phyloP scores from a whole-genome alignment of 768 basidiomycete genomes.

The Kwoniella pini region DNA sequence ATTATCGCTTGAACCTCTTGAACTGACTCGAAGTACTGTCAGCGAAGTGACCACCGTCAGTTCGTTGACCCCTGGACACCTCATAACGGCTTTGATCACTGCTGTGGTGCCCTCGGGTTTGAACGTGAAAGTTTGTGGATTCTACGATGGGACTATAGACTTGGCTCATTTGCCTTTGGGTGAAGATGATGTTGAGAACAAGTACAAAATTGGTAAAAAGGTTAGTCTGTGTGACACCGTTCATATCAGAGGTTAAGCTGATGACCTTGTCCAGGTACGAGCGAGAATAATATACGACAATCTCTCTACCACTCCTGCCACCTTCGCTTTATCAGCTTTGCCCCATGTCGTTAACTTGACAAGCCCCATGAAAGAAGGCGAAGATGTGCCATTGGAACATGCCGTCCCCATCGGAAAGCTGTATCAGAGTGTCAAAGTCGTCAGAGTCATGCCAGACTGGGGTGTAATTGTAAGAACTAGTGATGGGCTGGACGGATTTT shows the following conservation, averaged over 20 bases:
- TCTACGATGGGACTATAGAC: conserved; percentile 88
- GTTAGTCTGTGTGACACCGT: too few species aligned
- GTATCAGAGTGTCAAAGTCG: conserved; percentile 71
- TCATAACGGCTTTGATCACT: conserved; percentile 81
- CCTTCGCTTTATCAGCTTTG: conserved; percentile 75
- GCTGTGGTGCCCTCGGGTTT: conserved; percentile 71
- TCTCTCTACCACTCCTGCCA: conserved; percentile 67
- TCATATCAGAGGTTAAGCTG: too few species aligned
- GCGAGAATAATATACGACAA: conserved; percentile 82
- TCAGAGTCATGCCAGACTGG: conserved; percentile 74
- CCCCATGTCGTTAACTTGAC: conserved; percentile 68
- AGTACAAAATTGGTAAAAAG: conserved; percentile 58
- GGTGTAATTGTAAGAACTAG: conserved; percentile 73
- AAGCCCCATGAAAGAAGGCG: conserved; percentile 37
- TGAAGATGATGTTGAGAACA: conserved; percentile 55
- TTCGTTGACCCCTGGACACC: conserved; percentile 80
- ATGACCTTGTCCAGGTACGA: too few species aligned
- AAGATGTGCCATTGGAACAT: conserved; percentile 57
- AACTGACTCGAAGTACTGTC: conserved; percentile 58
- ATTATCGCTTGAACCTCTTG: conserved; percentile 61
- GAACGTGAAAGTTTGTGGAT: conserved; percentile 84
- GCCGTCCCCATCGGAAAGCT: conserved; percentile 73
- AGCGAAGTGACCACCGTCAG: conserved; percentile 75
- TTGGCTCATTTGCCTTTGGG: conserved; percentile 66
- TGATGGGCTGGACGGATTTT: conserved; percentile 71